phyloP scores from a whole-genome alignment of 441 rosid species.

The Jatropha podagrica region DNA sequence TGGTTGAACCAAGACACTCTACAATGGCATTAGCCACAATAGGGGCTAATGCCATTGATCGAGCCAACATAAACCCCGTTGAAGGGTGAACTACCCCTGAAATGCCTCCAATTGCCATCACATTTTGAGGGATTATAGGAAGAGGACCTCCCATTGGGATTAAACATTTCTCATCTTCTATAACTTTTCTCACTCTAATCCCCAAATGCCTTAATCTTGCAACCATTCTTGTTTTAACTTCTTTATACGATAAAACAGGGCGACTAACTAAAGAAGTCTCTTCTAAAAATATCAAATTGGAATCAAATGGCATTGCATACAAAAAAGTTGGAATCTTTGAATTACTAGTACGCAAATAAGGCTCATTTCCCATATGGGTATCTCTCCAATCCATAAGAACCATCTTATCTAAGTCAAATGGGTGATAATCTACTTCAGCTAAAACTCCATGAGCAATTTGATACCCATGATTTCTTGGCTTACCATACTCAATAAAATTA shows the following conservation, averaged over 20 bases:
- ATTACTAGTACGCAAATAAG: constrained; percentile 47
- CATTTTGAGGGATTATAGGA: constrained; percentile 55
- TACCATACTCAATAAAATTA: constrained; percentile 44
- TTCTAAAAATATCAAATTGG: constrained; percentile 52
- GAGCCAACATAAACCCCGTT: constrained; percentile 65
- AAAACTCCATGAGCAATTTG: constrained; percentile 74
- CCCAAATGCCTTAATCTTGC: constrained; percentile 61
- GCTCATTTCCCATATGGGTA: constrained; percentile 65
- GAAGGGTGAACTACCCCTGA: constrained; percentile 74
- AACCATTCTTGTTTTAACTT: constrained; percentile 62
- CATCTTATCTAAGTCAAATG: constrained; percentile 68
- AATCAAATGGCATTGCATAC: constrained; percentile 67
- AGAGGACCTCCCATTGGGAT: constrained; percentile 83
- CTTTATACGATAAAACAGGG: constrained; percentile 52
- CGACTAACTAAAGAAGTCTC: constrained; percentile 67
- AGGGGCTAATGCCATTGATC: constrained; percentile 51
- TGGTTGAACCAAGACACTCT: constrained; percentile 64
- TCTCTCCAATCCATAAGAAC: constrained; percentile 82
- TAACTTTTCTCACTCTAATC: constrained; percentile 32
- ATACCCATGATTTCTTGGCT: constrained; percentile 60
- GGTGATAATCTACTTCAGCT: constrained; percentile 67
- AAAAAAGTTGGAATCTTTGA: constrained; percentile 49
- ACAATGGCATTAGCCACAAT: constrained; percentile 45
- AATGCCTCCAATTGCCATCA: constrained; percentile 64
- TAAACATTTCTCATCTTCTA: constrained; percentile 69